Base-by-base conservation (phyloP, 805 yeast genomes). In the Torulaspora microellipsoides region DNA sequence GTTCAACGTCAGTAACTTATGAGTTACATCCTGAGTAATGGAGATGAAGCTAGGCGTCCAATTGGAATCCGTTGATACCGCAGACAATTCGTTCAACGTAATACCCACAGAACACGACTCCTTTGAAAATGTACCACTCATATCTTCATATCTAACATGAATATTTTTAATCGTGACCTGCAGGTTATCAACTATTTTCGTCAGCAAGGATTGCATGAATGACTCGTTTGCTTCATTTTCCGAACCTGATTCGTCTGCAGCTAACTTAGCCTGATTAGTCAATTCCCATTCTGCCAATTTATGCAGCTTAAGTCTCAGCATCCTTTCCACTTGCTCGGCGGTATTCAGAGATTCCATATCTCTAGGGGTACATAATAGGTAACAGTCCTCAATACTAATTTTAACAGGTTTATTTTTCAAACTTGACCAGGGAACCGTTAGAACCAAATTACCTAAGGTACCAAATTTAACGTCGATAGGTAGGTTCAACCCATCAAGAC, bases 351-450 rank as follows among this genome's bases (percentile, higher is more conserved):
- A 79, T 12, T 75, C 74, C 31, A 77, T 69, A 4, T 80, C 64
- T 15, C 81, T 79, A 1, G 98, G 96, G 1, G 82, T 70, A 1
- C 95, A 95, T 29, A 95, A 70, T 23, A 93, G 60, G 55, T 83
- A 89, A 10, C 89, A 91, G 60, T 93, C 93, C 54, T 93, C 91
- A 46, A 93, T 83, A 10, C 78, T 70, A 11, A 93, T 77, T 60
- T 86, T 87, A 7, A 91, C 98, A 0, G 99, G 98, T 57, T 90
- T 86, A 15, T 85, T 81, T 59, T 90, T 90, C 51, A 95, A 70
- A 58, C 89, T 93, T 1, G 97, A 83, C 97, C 98, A 95, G 0
- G 99, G 99, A 31, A 93, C 91, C 59, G 86, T 96, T 42, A 93
- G 68, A 0, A 95, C 84, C 50, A 93, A 72, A 53, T 84, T 86